Evolutionary conservation across 768 basidiomycete genomes (phyloP), one percentile per base, ranked within the genome.

Genomic region (Kwoniella bestiolae): DNA sequence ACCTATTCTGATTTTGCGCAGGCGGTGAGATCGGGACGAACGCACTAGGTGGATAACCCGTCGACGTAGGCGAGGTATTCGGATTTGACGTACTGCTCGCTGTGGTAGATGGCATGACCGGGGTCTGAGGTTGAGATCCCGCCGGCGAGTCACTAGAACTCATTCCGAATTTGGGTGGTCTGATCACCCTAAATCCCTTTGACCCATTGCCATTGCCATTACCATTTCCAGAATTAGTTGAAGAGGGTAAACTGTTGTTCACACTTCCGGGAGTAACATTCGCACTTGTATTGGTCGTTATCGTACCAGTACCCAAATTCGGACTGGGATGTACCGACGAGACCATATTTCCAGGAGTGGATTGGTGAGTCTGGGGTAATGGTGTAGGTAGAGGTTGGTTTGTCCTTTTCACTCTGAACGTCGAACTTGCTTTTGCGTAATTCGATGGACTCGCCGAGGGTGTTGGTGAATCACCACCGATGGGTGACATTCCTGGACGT

Each of bases 121-220:
- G 31, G 9, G 52, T 23, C 16, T 34, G 52, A 18, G 52, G 45
- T 21, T 52, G 34, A 11, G 25, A 3, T 32, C 28, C 8, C 34
- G 32, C 18, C 5, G 60, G 11, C 26, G 31, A 8, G 31, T 6
- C 11, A 21, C 31, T 16, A 35, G 16, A 23, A 9, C 32, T 52
- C 23, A 53, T 49, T 11, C 41, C 53, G 21, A 56, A 56, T 55
- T 49, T 55, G 14, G 57, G 38, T 50, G 64, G 25, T 35, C 56
- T 38, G 32, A 61, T 64, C 2, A 67, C 66, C 41, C 50, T 64
- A 57, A 71, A 71, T 14, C 66, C 56, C 56, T 65, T 67, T 16
- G 38, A 34, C 46, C 50, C 65, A 41, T 53, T 47, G n/a, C 31
- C 28, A 21, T 16, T 16, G 16, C 60, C 59, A 55, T 34, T 53